Percentiles rank a stretch among this genome's conserved stretches.
Conservation (phyloP, 352 stramenopile genomes). For the Globisporangium paddicum region DNA sequence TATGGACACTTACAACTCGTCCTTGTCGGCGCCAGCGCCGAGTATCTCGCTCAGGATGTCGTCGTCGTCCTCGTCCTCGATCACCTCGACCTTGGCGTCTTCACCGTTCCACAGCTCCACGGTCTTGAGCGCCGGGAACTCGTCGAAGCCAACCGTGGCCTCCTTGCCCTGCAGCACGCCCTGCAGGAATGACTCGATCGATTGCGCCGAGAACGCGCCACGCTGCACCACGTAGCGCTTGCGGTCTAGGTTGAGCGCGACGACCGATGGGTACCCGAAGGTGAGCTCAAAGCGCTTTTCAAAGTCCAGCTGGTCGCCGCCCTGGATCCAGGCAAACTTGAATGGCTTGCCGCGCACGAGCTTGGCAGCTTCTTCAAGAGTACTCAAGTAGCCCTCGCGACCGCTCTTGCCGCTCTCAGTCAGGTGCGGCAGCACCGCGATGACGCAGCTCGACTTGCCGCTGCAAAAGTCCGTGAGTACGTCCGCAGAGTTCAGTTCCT, state of each 20-base stretch:
- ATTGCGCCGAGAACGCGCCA: conserved; percentile 57
- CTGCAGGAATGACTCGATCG: conserved; percentile 73
- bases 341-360: conserved; percentile 87
- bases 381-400: conserved; percentile 82
- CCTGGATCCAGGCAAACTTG: conserved; percentile 90
- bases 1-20: conserved; percentile 83
- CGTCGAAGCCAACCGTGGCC: conserved; percentile 52
- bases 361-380: conserved; percentile 79
- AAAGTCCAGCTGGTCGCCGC: conserved; percentile 77
- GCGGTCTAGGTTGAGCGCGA: conserved; percentile 85
- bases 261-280: conserved; percentile 89
- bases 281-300: conserved; percentile 86
- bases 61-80: conserved; percentile 81
- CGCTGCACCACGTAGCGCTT: conserved; percentile 83
- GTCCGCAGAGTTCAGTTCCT: conserved; percentile 64
- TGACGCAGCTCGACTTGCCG: conserved; percentile 87
- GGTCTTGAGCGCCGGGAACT: conserved; percentile 57
- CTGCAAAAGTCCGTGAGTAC: conserved; percentile 80
- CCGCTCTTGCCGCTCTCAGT: conserved; percentile 80
- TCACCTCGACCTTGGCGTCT: conserved; percentile 64
- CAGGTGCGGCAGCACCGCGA: conserved; percentile 89
- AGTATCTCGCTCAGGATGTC: conserved; percentile 88
- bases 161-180: conserved; percentile 68
- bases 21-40: conserved; percentile 45
- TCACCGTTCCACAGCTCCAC: conserved; percentile 79